Evolutionary conservation across 2,329 filamentous ascomycete species (phyloP).

Genomic region (Pseudocercospora crystallina): DNA sequence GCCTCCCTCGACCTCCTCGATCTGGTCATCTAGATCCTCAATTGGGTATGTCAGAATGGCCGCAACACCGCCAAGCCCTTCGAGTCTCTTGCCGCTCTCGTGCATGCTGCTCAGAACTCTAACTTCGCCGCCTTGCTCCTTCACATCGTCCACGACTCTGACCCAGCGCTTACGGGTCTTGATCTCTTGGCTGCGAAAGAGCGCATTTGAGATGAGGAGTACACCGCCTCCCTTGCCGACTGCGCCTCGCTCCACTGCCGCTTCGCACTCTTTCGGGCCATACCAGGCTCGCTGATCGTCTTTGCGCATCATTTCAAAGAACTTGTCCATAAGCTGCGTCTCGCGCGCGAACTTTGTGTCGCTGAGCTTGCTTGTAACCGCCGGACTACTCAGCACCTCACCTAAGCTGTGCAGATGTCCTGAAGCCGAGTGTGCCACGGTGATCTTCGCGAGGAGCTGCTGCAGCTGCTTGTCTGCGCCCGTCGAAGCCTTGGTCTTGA

Average conservation of each 20-base stretch:
- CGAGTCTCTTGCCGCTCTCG: conserved; percentile 84
- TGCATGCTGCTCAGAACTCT: conserved; percentile 89
- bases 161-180: conserved; percentile 78
- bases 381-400: conserved; percentile 79
- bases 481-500: conserved; percentile 60
- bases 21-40: conserved; percentile 70
- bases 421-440: conserved; percentile 79
- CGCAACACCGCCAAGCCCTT: conserved; percentile 81
- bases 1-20: conserved; percentile 24
- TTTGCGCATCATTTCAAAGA: conserved; percentile 72
- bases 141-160: conserved; percentile 81
- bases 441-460: conserved; percentile 60
- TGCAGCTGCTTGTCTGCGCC: conserved; percentile 72
- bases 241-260: conserved; percentile 80
- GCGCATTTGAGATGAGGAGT: conserved; percentile 78
- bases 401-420: conserved; percentile 85
- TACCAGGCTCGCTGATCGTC: conserved; percentile 93
- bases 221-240: conserved; percentile 84
- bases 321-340: conserved; percentile 79
- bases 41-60: conserved; percentile 89
- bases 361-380: conserved; percentile 73
- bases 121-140: conserved; percentile 78
- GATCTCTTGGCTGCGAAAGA: conserved; percentile 83
- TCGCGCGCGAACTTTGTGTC: conserved; percentile 88
- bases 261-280: conserved; percentile 76